Evolutionary conservation across 257 asterid species (phyloP), one percentile per base, ranked within the genome.

Genomic region (Penstemon eatonii): DNA sequence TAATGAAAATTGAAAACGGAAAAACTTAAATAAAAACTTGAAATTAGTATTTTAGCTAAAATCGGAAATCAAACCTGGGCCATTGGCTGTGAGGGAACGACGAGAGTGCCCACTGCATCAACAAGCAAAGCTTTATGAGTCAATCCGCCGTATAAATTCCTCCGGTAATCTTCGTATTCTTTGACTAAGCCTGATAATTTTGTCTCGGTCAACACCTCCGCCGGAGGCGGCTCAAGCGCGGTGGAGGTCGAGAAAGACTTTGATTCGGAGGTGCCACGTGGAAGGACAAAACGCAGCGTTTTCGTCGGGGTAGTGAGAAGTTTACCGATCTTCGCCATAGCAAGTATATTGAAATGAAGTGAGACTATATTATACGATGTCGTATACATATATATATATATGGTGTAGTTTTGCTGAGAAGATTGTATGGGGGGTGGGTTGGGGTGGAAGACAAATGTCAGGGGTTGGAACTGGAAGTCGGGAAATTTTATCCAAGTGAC

Each of bases 21-120:
- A 71, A 11, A 42, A 0, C 7, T 25, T 25, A 25, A 25, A 25
- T 25, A 25, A 25, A 25, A 0, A 25, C 33, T 25, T 25, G 33
- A 25, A 25, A 25, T 25, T 25, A 25, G 13, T 19, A 57, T 70
- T 46, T 4, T 6, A 7, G 12, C 11, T 46, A 4, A 25, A 56
- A 19, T 56, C 49, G 57, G 18, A 57, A 73, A 19, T 25, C 33
- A 25, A 63, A 91, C 97, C 99, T 94, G 96, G 36, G 99, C 99
- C 99, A 86, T 91, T 53, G 97, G 99, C 72, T 94, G 99, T 63
- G 99, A 89, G 2, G 97, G 99, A 67, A 82, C 75, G 72, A 94
- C 83, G 43, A 94, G 97, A 54, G 99, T 94, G 46, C 99, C 99
- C 39, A 87, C 99, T 8, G 96, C 99, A 71, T 94, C 99, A 69